Evolutionary conservation across 345 rosid genomes (phyloP).

Genomic region (Brassica incana): DNA sequence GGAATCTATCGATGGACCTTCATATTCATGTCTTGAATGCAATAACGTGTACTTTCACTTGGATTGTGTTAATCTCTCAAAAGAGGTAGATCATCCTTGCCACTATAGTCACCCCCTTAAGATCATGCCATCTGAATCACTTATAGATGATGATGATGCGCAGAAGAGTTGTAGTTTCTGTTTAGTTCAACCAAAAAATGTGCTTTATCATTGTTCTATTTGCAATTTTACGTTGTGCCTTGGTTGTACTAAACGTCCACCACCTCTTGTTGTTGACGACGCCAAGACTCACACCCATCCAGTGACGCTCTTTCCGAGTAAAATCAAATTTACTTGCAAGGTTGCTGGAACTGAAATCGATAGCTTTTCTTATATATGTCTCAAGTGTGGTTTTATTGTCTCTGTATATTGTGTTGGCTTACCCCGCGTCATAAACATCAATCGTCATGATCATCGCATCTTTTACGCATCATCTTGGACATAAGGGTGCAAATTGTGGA

Average conservation of each 20-base stretch:
- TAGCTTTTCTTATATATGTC: background rate
- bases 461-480: background rate
- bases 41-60: background rate
- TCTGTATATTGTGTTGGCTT: background rate
- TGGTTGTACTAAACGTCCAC: conserved; percentile 4
- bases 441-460: conserved; percentile 13
- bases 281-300: conserved; percentile 9
- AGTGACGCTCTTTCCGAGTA: background rate
- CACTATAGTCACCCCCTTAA: conserved; percentile 9
- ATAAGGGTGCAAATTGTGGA: background rate
- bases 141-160: background rate
- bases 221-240: conserved; percentile 8
- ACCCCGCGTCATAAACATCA: conserved; percentile 1
- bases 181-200: background rate
- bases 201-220: background rate
- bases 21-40: conserved; percentile 12
- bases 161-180: background rate
- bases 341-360: background rate
- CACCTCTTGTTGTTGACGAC: conserved; percentile 2
- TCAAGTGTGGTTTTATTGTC: background rate
- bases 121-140: background rate
- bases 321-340: background rate
- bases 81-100: conserved; percentile 12
- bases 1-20: background rate
- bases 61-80: background rate